phyloP scores from a whole-genome alignment of 1,284 basidiomycete species.

The Lentinula novae-zelandiae region DNA sequence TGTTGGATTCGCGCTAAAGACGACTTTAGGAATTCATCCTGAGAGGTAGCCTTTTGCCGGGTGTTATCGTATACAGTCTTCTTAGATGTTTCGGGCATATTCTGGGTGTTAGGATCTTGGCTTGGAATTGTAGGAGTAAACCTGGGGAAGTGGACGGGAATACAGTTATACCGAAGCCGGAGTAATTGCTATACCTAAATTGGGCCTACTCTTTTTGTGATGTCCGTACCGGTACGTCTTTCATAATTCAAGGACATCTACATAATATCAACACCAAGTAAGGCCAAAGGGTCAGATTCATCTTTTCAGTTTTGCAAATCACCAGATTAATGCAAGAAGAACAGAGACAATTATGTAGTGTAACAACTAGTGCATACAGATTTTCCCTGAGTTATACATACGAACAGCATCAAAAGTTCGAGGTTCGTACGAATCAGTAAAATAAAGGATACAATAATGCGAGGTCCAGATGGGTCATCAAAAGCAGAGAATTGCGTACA shows the following conservation, averaged over 20 bases:
- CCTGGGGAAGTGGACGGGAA: too few species aligned
- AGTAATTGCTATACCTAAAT: too few species aligned
- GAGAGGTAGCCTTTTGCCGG: not conserved
- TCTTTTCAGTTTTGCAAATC: too few species aligned
- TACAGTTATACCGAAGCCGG: too few species aligned
- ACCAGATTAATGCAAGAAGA: not conserved
- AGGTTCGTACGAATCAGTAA: not conserved
- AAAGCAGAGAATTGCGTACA: not conserved
- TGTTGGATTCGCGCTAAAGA: constrained; percentile 51
- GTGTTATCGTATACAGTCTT: constrained; percentile 13
- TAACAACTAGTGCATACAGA: constrained; percentile 4
- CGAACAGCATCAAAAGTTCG: not conserved
- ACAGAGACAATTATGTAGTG: not conserved
- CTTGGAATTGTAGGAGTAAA: too few species aligned
- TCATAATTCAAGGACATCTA: too few species aligned
- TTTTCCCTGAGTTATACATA: not conserved
- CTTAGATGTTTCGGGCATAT: constrained; percentile 7
- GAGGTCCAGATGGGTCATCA: not conserved
- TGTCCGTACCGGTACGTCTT: too few species aligned
- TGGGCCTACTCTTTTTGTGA: too few species aligned
- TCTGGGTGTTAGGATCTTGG: too few species aligned
- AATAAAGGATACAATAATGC: not conserved
- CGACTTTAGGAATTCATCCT: constrained; percentile 11
- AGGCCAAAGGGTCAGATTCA: not conserved
- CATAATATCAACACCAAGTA: not conserved